Conservation (phyloP, 495 filamentous ascomycete genomes). For the Apiosordaria backusii region DNA sequence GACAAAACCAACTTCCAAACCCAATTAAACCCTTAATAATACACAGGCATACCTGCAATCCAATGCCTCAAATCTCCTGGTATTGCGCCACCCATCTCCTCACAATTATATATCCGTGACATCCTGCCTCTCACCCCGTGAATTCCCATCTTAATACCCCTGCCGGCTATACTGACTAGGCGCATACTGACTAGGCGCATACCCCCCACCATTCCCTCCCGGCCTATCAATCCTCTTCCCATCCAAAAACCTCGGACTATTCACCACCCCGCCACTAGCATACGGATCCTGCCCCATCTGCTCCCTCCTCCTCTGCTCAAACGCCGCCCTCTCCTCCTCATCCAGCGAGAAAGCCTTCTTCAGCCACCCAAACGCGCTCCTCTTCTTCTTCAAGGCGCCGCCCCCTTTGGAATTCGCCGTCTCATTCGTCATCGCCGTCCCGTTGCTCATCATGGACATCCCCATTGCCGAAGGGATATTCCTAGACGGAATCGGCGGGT, state of each 20-base stretch:
- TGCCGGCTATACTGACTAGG: not conserved
- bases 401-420: conserved; percentile 14
- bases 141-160: not conserved
- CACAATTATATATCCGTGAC: too few relatives aligned
- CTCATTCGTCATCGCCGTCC: conserved; percentile 34
- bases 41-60: too few relatives aligned
- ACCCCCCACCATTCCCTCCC: not conserved
- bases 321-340: conserved; percentile 52
- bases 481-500: conserved; percentile 32
- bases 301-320: conserved; percentile 44
- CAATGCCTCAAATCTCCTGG: too few relatives aligned
- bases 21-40: too few relatives aligned
- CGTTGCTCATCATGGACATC: conserved; percentile 50
- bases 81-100: too few relatives aligned
- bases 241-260: conserved; percentile 43
- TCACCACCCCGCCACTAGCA: conserved; percentile 19
- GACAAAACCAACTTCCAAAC: too few relatives aligned
- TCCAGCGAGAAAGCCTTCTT: conserved; percentile 57
- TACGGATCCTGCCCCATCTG: conserved; percentile 37
- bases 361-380: conserved; percentile 57
- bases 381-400: conserved; percentile 52
- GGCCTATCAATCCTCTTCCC: conserved; percentile 36
- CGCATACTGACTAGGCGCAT: not conserved
- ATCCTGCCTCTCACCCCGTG: too few relatives aligned
- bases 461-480: conserved; percentile 49